A percentile compares a stretch with the other conserved stretches of the same genome.
phyloP scores from a whole-genome alignment of 352 stramenopile species.

The Globisporangium barbulae region DNA sequence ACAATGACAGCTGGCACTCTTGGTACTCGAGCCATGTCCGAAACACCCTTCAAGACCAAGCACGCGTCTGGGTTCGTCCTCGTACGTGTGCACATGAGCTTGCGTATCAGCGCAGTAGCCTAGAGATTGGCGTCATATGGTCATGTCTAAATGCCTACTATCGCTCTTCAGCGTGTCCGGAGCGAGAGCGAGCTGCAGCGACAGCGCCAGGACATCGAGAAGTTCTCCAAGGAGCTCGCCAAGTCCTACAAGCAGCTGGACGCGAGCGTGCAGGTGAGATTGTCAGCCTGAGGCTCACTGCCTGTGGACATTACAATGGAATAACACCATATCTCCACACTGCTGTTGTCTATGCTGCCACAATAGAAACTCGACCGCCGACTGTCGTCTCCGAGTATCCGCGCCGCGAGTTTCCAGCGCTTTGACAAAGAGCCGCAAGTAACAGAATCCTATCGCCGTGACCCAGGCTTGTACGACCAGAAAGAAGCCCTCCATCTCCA shows the following conservation, averaged over 20 bases:
- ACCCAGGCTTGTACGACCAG: constrained; percentile 26
- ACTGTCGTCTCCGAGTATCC: constrained; percentile 28
- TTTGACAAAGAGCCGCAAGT: constrained; percentile 21
- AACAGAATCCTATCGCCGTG: constrained; percentile 35
- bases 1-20: constrained; percentile 12
- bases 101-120: not conserved
- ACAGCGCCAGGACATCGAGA: constrained; percentile 22
- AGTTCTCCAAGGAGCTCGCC: constrained; percentile 49
- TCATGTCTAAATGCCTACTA: not conserved
- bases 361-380: constrained; percentile 30
- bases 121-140: not conserved
- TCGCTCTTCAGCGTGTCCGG: constrained; percentile 24
- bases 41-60: constrained; percentile 25
- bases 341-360: not conserved
- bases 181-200: constrained; percentile 36
- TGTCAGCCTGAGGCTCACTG: not conserved
- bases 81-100: constrained; percentile 13
- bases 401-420: constrained; percentile 29
- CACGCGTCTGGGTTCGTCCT: constrained; percentile 30
- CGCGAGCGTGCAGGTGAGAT: constrained; percentile 29
- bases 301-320: not conserved
- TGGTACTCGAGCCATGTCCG: constrained; percentile 20
- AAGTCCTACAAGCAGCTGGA: constrained; percentile 49
- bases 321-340: not conserved
- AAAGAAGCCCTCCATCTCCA: not conserved